These are phyloP conservation scores for Solanum megistacrolobum DNA, from an alignment of 257 asterid genomes.

Conservation along the genomic window DNA sequence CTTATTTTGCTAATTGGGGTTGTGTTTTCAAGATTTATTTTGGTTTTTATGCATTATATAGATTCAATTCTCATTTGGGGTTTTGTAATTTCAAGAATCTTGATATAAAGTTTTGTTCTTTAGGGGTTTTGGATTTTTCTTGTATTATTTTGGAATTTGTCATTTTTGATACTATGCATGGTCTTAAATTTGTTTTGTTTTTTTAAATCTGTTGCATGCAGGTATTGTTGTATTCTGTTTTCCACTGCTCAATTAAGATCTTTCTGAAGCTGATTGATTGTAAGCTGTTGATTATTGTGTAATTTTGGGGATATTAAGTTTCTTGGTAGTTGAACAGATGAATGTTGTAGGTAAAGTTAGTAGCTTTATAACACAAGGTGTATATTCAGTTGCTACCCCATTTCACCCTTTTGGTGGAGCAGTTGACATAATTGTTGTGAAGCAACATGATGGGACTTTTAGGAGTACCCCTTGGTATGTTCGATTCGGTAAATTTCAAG, in stretches of 20 bases:
- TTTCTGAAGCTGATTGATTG: not conserved
- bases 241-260: not conserved
- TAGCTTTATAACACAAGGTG: slow-evolving; percentile 63
- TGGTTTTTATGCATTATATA: not conserved
- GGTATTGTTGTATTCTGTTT: slow-evolving; percentile 13
- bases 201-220: slow-evolving; percentile 36
- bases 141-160: slow-evolving; percentile 9
- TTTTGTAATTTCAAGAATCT: slow-evolving; percentile 7
- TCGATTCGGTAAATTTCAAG: slow-evolving; percentile 86
- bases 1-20: not conserved
- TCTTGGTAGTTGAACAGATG: slow-evolving; percentile 39
- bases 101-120: slow-evolving; percentile 16
- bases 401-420: slow-evolving; percentile 98
- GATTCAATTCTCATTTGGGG: slow-evolving; percentile 5
- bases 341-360: slow-evolving; percentile 76
- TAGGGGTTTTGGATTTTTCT: slow-evolving; percentile 19
- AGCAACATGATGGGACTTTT: slow-evolving; percentile 70
- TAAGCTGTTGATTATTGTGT: not conserved
- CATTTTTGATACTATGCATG: not conserved
- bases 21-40: not conserved
- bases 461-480: slow-evolving; percentile 95
- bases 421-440: slow-evolving; percentile 76
- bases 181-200: not conserved
- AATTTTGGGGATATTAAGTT: slow-evolving; percentile 11
- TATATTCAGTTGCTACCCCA: slow-evolving; percentile 88